phyloP scores from a whole-genome alignment of 1,284 basidiomycete genomes.

The Ceratobasidium sp. region DNA sequence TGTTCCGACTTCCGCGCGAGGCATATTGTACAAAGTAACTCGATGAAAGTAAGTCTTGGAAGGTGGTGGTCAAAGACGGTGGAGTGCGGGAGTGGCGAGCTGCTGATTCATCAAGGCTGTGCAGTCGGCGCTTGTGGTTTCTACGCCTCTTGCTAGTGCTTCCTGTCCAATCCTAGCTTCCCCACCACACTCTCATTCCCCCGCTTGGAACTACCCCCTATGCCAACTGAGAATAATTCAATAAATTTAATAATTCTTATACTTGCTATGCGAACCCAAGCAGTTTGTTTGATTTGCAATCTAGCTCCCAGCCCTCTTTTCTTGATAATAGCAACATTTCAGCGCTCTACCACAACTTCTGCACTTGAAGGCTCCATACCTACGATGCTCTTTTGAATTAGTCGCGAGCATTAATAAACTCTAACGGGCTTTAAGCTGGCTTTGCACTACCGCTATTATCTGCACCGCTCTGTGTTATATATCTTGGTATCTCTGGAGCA shows the following conservation, averaged over 20 bases:
- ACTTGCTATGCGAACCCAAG: not conserved
- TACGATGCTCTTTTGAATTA: not conserved
- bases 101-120: slow-evolving; percentile 35
- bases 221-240: not conserved
- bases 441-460: not conserved
- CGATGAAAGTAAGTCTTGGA: not conserved
- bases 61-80: not conserved
- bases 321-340: not conserved
- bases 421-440: not conserved
- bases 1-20: slow-evolving; percentile 76
- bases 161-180: not conserved
- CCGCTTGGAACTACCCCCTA: not conserved
- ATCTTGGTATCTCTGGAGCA: not conserved
- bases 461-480: not conserved
- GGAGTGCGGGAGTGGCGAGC: slow-evolving; percentile 3
- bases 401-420: not conserved
- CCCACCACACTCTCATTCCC: too few species aligned
- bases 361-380: not conserved
- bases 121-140: not conserved
- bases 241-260: not conserved
- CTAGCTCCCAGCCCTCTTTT: too few species aligned
- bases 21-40: slow-evolving; percentile 45
- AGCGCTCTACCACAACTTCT: not conserved
- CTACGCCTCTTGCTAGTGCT: not conserved
- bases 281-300: not conserved